Conservation (phyloP, 305 asterid genomes). For the Rubia peregrina region DNA sequence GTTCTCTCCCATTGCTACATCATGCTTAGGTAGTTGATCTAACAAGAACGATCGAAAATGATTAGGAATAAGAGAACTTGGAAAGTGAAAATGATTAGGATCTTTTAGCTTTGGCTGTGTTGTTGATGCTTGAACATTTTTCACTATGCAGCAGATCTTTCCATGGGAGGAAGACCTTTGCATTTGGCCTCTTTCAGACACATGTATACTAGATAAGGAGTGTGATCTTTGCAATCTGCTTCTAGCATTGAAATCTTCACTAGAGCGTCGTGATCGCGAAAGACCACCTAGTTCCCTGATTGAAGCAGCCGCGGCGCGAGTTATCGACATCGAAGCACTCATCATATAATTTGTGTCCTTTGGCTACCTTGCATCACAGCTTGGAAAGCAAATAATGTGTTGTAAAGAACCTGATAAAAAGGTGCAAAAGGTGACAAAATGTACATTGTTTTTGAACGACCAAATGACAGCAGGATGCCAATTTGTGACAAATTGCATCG, state of each 20-base stretch:
- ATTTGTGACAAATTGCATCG: constrained; percentile 9
- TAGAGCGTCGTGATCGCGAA: constrained; percentile 12
- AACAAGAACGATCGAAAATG: constrained; percentile 38
- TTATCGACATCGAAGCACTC: constrained; percentile 32
- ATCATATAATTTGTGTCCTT: constrained; percentile 31
- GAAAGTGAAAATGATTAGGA: constrained; percentile 39
- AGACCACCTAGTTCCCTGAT: constrained; percentile 26
- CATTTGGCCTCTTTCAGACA: constrained; percentile 14
- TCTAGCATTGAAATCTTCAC: constrained; percentile 20
- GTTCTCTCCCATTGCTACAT: constrained; percentile 17
- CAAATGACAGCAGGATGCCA: constrained; percentile 21
- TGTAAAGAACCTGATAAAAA: constrained; percentile 19
- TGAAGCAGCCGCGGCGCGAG: constrained; percentile 10
- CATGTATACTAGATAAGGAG: not conserved
- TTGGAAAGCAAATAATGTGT: constrained; percentile 17
- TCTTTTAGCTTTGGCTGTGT: constrained; percentile 36
- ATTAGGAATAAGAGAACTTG: constrained; percentile 40
- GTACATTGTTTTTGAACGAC: constrained; percentile 46
- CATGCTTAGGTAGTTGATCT: constrained; percentile 31
- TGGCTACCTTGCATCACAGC: not conserved
- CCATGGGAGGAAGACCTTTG: constrained; percentile 49
- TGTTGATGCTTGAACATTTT: constrained; percentile 28
- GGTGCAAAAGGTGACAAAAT: constrained; percentile 19
- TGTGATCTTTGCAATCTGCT: not conserved
- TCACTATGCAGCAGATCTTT: constrained; percentile 28